Evolutionary conservation across 768 basidiomycete genomes (phyloP), one percentile per base, ranked within the genome.

Genomic region (Sporobolomyces pararoseus): DNA sequence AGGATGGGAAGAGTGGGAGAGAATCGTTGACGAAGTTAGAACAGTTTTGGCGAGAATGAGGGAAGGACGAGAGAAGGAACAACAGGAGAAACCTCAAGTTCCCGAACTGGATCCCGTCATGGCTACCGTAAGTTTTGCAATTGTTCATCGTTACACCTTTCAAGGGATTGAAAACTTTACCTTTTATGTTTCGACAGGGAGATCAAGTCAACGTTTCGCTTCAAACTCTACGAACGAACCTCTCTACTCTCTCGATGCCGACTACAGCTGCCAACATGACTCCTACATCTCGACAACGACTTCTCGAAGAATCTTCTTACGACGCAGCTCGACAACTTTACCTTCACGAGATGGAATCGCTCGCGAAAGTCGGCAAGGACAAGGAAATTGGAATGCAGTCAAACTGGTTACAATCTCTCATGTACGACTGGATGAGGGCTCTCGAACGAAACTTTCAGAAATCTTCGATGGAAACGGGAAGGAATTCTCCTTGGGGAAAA

Each of bases 301-400:
- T 90, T 10, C 84, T 94, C 6, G 92, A 95, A 79, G 85, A 88
- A 51, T 89, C 90, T 3, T 90, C 89, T 6, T 91, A 90, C 78
- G 89, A 91, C 31, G 86, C 90, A 42, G 91, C 91, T 0, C 82
- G 85, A 3, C 85, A 86, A 74, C 86, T 89, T 14, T 81, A 89
- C 68, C 83, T 84, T 77, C 85, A 86, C 64, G 85, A 90, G 75
- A 80, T 83, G 13, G 83, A 87, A 65, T 58, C 83, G 1, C 83
- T 91, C 60, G 82, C 84, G 7, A 81, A 83, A 34, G 69, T 75
- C 44, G 87, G 87, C 19, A 29, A 83, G 32, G 82, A 80, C 67
- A 80, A 79, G 25, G 74, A 75, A 19, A 49, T 66, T 16, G 70
- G 71, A 13, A 55, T 75, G 31, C 86, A 61, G 81, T 81, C 51